These are phyloP conservation scores for Fusarium vanettenii DNA, from an alignment of 2,329 filamentous ascomycete genomes.

Conservation along the genomic window DNA sequence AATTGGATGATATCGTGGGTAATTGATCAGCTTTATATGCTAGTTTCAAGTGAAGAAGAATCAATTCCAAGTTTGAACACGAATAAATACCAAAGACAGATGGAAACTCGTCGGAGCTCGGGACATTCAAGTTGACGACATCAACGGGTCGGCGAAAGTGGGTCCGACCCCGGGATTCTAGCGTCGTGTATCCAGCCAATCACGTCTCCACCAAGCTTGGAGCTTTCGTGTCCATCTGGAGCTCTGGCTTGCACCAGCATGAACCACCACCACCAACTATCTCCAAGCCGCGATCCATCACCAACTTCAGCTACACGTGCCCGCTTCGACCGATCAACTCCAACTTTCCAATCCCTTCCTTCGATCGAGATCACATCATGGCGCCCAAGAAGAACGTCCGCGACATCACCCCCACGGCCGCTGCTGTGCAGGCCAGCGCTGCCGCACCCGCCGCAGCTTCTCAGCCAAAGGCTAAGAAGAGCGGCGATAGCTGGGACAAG, in stretches of 20 bases:
- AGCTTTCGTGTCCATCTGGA: conserved; percentile 53
- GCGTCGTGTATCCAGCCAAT: conserved; percentile 44
- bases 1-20: background rate
- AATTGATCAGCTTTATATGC: background rate
- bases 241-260: conserved; percentile 24
- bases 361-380: conserved; percentile 50
- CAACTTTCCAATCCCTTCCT: background rate
- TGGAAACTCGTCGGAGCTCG: conserved; percentile 10
- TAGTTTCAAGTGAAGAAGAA: background rate
- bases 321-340: conserved; percentile 4
- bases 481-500: conserved; percentile 58
- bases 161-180: conserved; percentile 19
- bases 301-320: conserved; percentile 11
- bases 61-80: background rate
- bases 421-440: conserved; percentile 46
- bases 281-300: conserved; percentile 8
- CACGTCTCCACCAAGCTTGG: conserved; percentile 41
- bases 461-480: conserved; percentile 39
- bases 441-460: conserved; percentile 43
- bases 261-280: conserved; percentile 20
- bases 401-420: conserved; percentile 49
- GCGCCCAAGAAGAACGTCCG: conserved; percentile 62
- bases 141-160: conserved; percentile 6
- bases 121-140: conserved; percentile 29
- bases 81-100: background rate